Conservation (phyloP, 306 rosid genomes). For the Vicia villosa region DNA sequence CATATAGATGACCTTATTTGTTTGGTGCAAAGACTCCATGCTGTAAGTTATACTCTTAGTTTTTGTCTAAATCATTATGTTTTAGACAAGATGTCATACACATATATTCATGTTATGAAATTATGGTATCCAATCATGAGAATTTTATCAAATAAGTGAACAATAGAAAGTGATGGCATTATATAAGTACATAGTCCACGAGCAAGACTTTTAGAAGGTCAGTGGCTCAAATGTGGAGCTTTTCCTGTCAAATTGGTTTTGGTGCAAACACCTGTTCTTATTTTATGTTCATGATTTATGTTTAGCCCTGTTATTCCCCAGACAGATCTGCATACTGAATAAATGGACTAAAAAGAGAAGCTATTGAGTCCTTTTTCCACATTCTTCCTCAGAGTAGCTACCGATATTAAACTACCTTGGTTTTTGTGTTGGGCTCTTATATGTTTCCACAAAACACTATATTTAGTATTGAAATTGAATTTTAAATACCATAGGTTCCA, state of each 20-base stretch:
- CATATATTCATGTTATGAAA: conserved; percentile 21
- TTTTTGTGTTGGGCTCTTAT: conserved; percentile 16
- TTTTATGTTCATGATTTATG: conserved; percentile 23
- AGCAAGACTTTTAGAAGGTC: conserved; percentile 26
- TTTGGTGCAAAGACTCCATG: conserved; percentile 68
- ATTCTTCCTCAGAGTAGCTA: conserved; percentile 12
- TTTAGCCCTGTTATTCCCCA: conserved; percentile 15
- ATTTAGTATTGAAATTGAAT: conserved; percentile 14
- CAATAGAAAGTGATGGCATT: conserved; percentile 22
- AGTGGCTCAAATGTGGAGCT: conserved; percentile 1
- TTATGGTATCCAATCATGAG: conserved; percentile 24
- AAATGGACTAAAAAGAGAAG: conserved; percentile 23
- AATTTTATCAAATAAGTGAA: conserved; percentile 25
- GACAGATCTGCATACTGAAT: conserved; percentile 19
- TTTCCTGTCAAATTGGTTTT: conserved; percentile 28
- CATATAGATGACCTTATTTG: conserved; percentile 63
- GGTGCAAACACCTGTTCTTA: conserved; percentile 11
- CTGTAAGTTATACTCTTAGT: conserved; percentile 55
- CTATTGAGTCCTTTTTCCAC: background rate
- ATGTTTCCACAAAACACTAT: conserved; percentile 11
- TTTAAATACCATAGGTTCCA: conserved; percentile 11
- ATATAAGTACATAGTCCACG: conserved; percentile 14
- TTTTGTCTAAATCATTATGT: conserved; percentile 29
- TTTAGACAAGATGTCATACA: conserved; percentile 3
- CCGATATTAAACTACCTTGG: conserved; percentile 12